These are phyloP conservation scores for Lasiosphaeris hirsuta DNA, from an alignment of 495 filamentous ascomycete species.

Conservation along the genomic window DNA sequence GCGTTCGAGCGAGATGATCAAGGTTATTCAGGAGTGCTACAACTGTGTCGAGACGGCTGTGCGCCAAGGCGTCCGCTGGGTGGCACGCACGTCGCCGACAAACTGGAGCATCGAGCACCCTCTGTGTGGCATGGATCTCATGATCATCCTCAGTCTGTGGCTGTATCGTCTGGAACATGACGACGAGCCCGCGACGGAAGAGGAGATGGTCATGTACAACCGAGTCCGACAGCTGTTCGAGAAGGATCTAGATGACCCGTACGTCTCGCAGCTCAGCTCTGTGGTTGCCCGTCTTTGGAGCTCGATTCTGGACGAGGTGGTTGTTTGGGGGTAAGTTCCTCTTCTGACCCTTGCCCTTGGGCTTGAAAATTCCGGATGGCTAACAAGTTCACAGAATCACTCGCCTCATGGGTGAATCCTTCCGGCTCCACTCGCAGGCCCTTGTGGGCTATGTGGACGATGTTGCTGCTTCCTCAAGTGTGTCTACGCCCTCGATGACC, in stretches of 20 bases:
- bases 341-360: constrained; percentile 13
- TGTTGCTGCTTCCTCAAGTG: constrained; percentile 53
- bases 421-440: constrained; percentile 93
- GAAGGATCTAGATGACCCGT: constrained; percentile 75
- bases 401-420: constrained; percentile 95
- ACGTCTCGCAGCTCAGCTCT: constrained; percentile 72
- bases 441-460: constrained; percentile 90
- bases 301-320: constrained; percentile 96
- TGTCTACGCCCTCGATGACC: constrained; percentile 59
- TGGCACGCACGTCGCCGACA: constrained; percentile 90
- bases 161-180: constrained; percentile 99
- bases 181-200: constrained; percentile 87
- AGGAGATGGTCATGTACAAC: constrained; percentile 91
- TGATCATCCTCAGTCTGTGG: constrained; percentile 98
- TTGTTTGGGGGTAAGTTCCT: constrained; percentile 82
- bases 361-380: constrained; percentile 29
- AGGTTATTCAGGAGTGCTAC: constrained; percentile 96
- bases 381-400: constrained; percentile 73
- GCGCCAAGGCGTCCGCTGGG: constrained; percentile 93
- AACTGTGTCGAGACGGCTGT: constrained; percentile 98
- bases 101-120: constrained; percentile 99
- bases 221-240: constrained; percentile 91
- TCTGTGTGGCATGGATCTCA: constrained; percentile 92
- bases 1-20: constrained; percentile 95
- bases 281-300: constrained; percentile 95